Conservation (phyloP, 1,284 basidiomycete genomes). For the Trichosporon inkin region DNA sequence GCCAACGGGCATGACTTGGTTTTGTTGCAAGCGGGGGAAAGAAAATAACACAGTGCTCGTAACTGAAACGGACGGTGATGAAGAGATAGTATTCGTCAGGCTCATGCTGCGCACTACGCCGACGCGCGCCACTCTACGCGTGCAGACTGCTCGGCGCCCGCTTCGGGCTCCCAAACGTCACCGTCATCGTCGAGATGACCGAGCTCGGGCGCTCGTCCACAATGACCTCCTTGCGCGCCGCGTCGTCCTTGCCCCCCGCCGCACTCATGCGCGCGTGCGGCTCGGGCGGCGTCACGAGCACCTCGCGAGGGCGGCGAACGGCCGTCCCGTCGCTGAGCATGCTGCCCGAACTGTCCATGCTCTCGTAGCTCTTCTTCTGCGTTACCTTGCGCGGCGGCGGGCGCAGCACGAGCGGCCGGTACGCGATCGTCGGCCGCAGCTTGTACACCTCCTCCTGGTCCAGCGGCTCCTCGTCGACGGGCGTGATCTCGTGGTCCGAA, state of each 20-base stretch:
- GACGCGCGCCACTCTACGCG: no score
- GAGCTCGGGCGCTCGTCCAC: constrained; percentile 11
- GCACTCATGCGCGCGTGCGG: constrained; percentile 8
- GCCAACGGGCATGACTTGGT: no score
- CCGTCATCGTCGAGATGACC: constrained; percentile 17
- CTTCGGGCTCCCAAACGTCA: constrained; percentile 16
- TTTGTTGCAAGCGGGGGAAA: no score
- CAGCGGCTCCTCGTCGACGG: constrained; percentile 2
- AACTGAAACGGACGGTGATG: no score
- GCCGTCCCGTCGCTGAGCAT: not conserved
- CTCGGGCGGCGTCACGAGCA: constrained; percentile 16
- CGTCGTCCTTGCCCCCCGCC: not conserved
- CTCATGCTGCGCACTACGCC: no score
- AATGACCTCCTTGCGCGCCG: constrained; percentile 4
- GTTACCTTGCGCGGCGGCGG: constrained; percentile 24
- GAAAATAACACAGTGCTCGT: no score
- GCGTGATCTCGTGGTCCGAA: constrained; percentile 7
- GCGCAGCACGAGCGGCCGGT: constrained; percentile 21
- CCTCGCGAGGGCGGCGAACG: constrained; percentile 4
- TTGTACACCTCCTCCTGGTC: constrained; percentile 5
- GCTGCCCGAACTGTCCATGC: constrained; percentile 5
- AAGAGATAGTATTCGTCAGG: not conserved
- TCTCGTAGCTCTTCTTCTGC: constrained; percentile 26
- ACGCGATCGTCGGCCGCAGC: constrained; percentile 7
- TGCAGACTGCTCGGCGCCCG: not conserved